Evolutionary conservation across 2,329 filamentous ascomycete species (phyloP).

Genomic region (Aspergillus sojae): DNA sequence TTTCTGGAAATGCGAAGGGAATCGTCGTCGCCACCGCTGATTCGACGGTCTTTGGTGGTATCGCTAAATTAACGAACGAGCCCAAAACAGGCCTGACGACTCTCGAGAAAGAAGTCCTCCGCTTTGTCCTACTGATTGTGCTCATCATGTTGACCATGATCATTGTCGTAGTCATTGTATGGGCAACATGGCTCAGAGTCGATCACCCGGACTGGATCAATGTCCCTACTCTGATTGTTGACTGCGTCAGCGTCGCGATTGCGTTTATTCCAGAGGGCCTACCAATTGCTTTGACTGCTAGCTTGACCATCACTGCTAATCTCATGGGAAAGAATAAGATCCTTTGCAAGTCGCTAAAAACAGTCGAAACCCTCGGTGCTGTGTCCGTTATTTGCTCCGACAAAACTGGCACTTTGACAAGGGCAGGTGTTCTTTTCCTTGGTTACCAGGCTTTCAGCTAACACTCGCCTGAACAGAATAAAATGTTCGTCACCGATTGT

Average conservation of each 20-base stretch:
- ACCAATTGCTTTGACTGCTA: constrained; percentile 69
- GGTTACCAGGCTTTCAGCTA: not conserved
- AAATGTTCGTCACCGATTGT: constrained; percentile 73
- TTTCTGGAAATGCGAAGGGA: constrained; percentile 67
- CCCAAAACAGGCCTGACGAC: constrained; percentile 69
- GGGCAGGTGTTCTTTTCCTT: constrained; percentile 5
- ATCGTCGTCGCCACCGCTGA: constrained; percentile 74
- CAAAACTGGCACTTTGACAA: constrained; percentile 63
- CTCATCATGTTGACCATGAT: constrained; percentile 58
- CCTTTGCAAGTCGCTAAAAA: constrained; percentile 78
- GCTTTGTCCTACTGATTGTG: constrained; percentile 75
- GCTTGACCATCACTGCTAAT: constrained; percentile 74
- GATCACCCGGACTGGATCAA: constrained; percentile 71
- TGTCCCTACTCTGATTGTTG: constrained; percentile 71
- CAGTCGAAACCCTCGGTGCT: constrained; percentile 73
- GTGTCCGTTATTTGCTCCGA: constrained; percentile 76
- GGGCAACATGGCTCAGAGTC: constrained; percentile 70
- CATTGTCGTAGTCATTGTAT: constrained; percentile 65
- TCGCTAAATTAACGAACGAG: constrained; percentile 71
- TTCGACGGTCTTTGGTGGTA: constrained; percentile 73
- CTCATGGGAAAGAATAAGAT: constrained; percentile 77
- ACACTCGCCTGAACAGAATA: constrained; percentile 52
- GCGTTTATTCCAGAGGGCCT: constrained; percentile 77
- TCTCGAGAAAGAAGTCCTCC: constrained; percentile 71
- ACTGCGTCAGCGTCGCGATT: constrained; percentile 71